Evolutionary conservation across 2,329 filamentous ascomycete genomes (phyloP), one percentile per base, ranked within the genome.

Genomic region (Talaromyces sp.): DNA sequence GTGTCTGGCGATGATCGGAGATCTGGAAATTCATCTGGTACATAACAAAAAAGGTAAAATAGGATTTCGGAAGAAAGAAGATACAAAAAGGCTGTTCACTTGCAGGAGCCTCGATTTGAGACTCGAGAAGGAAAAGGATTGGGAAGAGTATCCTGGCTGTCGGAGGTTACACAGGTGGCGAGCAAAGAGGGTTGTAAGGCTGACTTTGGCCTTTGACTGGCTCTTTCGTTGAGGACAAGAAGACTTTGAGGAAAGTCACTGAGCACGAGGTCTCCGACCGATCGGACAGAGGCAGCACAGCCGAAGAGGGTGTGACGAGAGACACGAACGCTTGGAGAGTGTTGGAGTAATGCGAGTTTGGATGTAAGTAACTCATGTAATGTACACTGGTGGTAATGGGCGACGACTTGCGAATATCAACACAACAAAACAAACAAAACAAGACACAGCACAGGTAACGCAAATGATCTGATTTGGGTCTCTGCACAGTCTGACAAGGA

Each of bases 21-120:
- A 68, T 67, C 67, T 66, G 69, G 65, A 68, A 69, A 71, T 70
- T 75, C 73, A 75, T 76, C 73, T 75, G 73, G 71, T 74, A 72
- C 72, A 75, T 67, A 69, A 67, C 65, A 62, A 70, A 68, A 69
- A 70, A 70, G 68, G 67, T 68, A 70, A 68, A 69, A 61, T 42
- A 25, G 28, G 57, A 12, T 21, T n/a, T 62, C 35, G 50, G 56
- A 37, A n/a, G 46, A 31, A 58, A 42, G 55, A 59, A 58, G 21
- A 50, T 58, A 54, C 25, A 35, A 57, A n/a, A 11, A 44, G 42
- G 21, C 18, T 25, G 39, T 56, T 54, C 42, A 35, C 46, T 50
- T 14, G 4, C 21, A 31, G 50, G n/a, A 33, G n/a, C 31, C 50
- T 54, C 35, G 50, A 35, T 35, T 28, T 57, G 60, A 59, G 61